A percentile compares a stretch with the other conserved stretches of the same genome.
Conservation (phyloP, 257 asterid genomes). For the Mitragyna speciosa region DNA sequence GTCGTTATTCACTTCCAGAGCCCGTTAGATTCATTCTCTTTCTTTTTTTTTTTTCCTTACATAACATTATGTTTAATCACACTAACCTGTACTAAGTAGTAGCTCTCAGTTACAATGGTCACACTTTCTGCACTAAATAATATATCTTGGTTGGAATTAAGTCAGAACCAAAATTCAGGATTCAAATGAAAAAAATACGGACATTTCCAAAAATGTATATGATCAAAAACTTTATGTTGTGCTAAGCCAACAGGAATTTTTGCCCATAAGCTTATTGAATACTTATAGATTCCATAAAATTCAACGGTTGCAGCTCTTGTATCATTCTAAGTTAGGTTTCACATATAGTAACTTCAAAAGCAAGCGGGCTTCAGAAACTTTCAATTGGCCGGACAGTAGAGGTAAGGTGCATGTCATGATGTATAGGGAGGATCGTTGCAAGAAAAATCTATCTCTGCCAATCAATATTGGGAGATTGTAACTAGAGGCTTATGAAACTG, state of each 20-base stretch:
- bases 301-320: slow-evolving; percentile 1
- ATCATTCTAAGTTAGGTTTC: neutral
- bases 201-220: neutral
- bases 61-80: neutral
- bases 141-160: neutral
- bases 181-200: neutral
- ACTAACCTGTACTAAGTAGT: too few relatives aligned
- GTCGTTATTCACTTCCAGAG: slow-evolving; percentile 5
- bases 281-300: slow-evolving; percentile 8
- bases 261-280: neutral
- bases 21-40: slow-evolving; percentile 4
- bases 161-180: neutral
- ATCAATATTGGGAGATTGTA: neutral
- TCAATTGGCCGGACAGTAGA: slow-evolving; percentile 3
- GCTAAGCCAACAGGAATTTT: neutral
- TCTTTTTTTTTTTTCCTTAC: too few relatives aligned
- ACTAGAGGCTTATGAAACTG: too few relatives aligned
- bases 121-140: neutral
- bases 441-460: neutral
- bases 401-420: neutral
- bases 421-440: neutral
- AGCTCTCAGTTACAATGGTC: too few relatives aligned
- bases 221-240: neutral
- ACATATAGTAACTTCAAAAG: neutral
- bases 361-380: neutral